These are phyloP conservation scores for Parmelia sp. DNA, from an alignment of 495 filamentous ascomycete genomes.

Conservation along the genomic window DNA sequence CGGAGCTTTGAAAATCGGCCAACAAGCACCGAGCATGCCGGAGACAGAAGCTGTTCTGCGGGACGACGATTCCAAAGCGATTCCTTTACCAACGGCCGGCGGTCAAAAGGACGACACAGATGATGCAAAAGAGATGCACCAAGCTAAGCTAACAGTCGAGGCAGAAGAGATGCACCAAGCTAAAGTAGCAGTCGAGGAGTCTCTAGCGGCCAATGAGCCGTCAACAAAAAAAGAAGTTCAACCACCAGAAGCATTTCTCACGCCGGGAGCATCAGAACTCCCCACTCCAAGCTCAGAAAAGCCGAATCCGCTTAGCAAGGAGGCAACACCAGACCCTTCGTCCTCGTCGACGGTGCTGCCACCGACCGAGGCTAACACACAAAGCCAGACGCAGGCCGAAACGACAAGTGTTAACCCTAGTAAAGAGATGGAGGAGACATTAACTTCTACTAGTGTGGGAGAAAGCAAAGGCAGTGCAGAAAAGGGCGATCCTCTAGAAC, in stretches of 20 bases:
- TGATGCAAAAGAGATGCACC: conserved; percentile 11
- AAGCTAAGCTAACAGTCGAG: conserved; percentile 16
- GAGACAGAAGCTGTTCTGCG: not conserved
- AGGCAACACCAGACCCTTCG: conserved; percentile 8
- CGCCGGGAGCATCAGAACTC: not conserved
- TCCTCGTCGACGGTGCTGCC: conserved; percentile 1
- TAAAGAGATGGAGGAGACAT: conserved; percentile 19
- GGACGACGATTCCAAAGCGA: conserved; percentile 5
- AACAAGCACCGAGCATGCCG: not conserved
- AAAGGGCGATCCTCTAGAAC: not conserved
- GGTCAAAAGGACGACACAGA: conserved; percentile 8
- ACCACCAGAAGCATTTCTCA: not conserved
- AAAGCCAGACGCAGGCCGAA: conserved; percentile 26
- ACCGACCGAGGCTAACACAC: conserved; percentile 13
- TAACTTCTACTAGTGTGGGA: conserved; percentile 23
- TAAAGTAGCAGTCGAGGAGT: conserved; percentile 16
- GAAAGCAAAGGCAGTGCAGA: conserved; percentile 12
- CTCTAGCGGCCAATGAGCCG: conserved; percentile 7
- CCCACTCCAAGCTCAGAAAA: not conserved
- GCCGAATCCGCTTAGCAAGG: not conserved
- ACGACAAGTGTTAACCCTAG: conserved; percentile 17
- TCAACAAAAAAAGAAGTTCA: conserved; percentile 1
- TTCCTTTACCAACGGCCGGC: not conserved
- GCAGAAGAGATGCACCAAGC: conserved; percentile 13
- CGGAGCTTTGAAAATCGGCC: conserved; percentile 38